A percentile compares a stretch with the other conserved stretches of the same genome.
Evolutionary conservation across 108 stramenopile genomes (phyloP).

Genomic region (Phaeodactylum tricornutum): DNA sequence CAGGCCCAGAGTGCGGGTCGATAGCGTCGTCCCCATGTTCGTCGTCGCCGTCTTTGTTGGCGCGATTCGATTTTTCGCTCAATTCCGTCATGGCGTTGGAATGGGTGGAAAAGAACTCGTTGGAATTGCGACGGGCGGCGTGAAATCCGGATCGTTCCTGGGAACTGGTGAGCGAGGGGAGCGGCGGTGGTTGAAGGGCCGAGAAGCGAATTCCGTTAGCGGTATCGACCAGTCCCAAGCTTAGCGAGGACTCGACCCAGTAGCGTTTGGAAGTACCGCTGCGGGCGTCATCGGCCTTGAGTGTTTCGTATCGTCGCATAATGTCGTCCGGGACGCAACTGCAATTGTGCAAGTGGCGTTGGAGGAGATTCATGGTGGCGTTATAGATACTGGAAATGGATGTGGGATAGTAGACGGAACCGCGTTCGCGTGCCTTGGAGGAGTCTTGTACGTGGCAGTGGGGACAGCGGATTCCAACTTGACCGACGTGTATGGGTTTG

Average conservation of each 20-base stretch:
- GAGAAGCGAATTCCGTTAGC: slow-evolving; percentile 59
- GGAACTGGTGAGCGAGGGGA: slow-evolving; percentile 9
- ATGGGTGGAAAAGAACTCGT: slow-evolving; percentile 17
- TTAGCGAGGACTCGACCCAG: slow-evolving; percentile 59
- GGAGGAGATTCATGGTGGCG: slow-evolving; percentile 70
- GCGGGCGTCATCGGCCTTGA: slow-evolving; percentile 67
- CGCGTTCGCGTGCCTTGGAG: slow-evolving; percentile 35
- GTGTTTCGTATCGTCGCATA: slow-evolving; percentile 54
- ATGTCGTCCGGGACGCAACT: slow-evolving; percentile 44
- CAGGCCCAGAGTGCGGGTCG: background rate
- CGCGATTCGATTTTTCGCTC: too few relatives aligned
- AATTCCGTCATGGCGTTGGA: slow-evolving; percentile 9
- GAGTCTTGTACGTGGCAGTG: slow-evolving; percentile 34
- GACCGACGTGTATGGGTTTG: slow-evolving; percentile 63
- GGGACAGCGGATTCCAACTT: slow-evolving; percentile 80
- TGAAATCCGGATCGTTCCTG: slow-evolving; percentile 6
- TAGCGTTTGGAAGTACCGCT: slow-evolving; percentile 79
- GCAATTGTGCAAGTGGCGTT: slow-evolving; percentile 69
- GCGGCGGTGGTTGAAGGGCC: slow-evolving; percentile 17
- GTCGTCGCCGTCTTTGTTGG: slow-evolving; percentile 5
- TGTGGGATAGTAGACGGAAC: slow-evolving; percentile 66
- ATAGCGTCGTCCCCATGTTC: slow-evolving; percentile 6
- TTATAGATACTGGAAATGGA: slow-evolving; percentile 68
- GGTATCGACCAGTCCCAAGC: slow-evolving; percentile 69
- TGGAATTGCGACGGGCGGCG: slow-evolving; percentile 12